A percentile compares a stretch with the other conserved stretches of the same genome.
Evolutionary conservation across 495 filamentous ascomycete genomes (phyloP).

Genomic region (Hypoxylon lenormandii): DNA sequence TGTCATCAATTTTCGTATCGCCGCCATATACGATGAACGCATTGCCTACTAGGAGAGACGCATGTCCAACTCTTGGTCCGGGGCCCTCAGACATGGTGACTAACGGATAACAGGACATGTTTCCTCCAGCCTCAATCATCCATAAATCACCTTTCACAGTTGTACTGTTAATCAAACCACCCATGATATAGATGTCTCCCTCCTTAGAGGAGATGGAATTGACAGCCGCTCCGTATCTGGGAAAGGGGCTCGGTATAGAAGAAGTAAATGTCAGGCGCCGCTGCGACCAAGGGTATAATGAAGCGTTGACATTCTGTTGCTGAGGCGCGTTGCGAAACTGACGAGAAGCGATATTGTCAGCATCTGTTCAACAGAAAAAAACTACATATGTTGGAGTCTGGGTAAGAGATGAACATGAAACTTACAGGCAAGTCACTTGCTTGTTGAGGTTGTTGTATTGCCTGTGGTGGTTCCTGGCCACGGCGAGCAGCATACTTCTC

Average conservation of each 20-base stretch:
- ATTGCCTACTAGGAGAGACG: conserved; percentile 94
- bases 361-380: conserved; percentile 5
- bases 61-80: conserved; percentile 93
- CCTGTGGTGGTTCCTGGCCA: conserved; percentile 49
- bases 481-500: conserved; percentile 55
- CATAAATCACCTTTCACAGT: conserved; percentile 97
- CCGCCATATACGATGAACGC: conserved; percentile 99
- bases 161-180: conserved; percentile 90
- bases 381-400: background rate
- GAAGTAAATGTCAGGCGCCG: conserved; percentile 85
- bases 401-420: conserved; percentile 24
- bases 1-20: conserved; percentile 95
- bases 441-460: conserved; percentile 39
- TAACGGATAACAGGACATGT: conserved; percentile 89
- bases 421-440: conserved; percentile 64
- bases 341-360: conserved; percentile 31
- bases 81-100: conserved; percentile 92
- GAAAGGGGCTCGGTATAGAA: conserved; percentile 87
- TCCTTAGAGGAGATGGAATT: conserved; percentile 94
- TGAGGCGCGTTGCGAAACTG: conserved; percentile 63
- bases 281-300: conserved; percentile 96
- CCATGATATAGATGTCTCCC: conserved; percentile 98
- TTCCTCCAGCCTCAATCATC: conserved; percentile 94
- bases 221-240: conserved; percentile 95
- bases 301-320: conserved; percentile 60